Evolutionary conservation across 1,139 yeast genomes (phyloP).

Genomic region (Hansenula sp.): DNA sequence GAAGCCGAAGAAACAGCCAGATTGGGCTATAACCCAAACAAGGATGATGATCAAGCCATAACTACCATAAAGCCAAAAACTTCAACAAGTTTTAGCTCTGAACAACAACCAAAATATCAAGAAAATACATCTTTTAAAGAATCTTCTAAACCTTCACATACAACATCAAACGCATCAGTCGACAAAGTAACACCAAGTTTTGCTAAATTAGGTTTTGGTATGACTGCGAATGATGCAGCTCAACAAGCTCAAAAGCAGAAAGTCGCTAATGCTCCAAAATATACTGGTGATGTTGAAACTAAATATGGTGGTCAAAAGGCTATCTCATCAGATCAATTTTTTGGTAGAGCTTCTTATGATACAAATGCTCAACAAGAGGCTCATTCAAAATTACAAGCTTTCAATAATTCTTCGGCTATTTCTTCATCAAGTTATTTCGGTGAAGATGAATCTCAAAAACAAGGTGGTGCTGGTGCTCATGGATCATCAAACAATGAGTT

Average conservation of each 20-base stretch:
- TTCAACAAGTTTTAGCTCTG: slow-evolving; percentile 9
- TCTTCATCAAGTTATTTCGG: slow-evolving; percentile 93
- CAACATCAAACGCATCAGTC: slow-evolving; percentile 29
- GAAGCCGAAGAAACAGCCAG: slow-evolving; percentile 71
- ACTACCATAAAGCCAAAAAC: slow-evolving; percentile 18
- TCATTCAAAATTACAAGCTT: slow-evolving; percentile 67
- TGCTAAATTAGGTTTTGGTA: slow-evolving; percentile 83
- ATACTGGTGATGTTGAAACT: slow-evolving; percentile 69
- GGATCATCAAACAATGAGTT: slow-evolving; percentile 25
- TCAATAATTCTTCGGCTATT: slow-evolving; percentile 83
- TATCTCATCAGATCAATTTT: slow-evolving; percentile 90
- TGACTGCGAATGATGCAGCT: slow-evolving; percentile 54
- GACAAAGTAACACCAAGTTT: slow-evolving; percentile 66
- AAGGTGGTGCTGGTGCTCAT: slow-evolving; percentile 23
- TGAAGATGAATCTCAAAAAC: slow-evolving; percentile 45
- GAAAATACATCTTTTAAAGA: not conserved
- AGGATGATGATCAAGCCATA: slow-evolving; percentile 24
- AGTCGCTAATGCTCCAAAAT: slow-evolving; percentile 39
- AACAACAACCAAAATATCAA: slow-evolving; percentile 13
- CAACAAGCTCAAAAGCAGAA: slow-evolving; percentile 35
- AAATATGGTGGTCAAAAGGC: slow-evolving; percentile 90
- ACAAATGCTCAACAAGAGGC: slow-evolving; percentile 80
- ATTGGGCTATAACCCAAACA: slow-evolving; percentile 68
- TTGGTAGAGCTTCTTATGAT: slow-evolving; percentile 86
- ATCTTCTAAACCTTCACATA: slow-evolving; percentile 2